Base-by-base conservation (phyloP, 164 flowering plant species). In the Liquidambar formosana region DNA sequence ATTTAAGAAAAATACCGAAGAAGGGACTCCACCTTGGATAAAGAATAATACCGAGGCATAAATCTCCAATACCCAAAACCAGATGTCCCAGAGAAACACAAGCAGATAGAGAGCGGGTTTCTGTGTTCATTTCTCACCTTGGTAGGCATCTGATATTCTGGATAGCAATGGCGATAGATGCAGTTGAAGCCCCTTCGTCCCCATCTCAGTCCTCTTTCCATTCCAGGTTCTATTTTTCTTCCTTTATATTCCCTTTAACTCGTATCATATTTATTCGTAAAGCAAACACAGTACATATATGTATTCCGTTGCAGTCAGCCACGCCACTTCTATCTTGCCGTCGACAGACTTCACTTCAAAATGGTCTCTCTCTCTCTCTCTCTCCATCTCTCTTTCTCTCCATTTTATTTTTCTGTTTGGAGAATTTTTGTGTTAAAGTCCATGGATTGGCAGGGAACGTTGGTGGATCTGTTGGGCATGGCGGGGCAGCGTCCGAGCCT, bases 281-380 rank as follows among this genome's bases (percentile, higher is more conserved):
- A 2, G 41, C 41, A 33, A 33, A 33, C 41, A 2, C 54, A 41
- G 9, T 26, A 16, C 1, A 45, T 14, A 16, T 26, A 16, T n/a
- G n/a, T 22, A 23, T 22, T 1, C 60, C 41, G 10, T 46, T 61
- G 70, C 90, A 89, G 92, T 64, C 89, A 88, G 62, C 72, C 78
- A 8, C 97, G 88, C 70, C 98, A 93, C 69, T 93, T 88, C 82
- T 92, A 96, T 70, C 72, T 96, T 15, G 98, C 98, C 53, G 98
- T 96, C 15, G 98, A 96, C 73, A 79, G 99, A 48, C 79, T 81
- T 68, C 92, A 82, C 43, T 91, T 88, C 88, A 91, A 90, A 74
- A 89, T 89, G 96, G 99, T 84, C 41, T 33, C 41, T 33, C 41
- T 33, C 41, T 33, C 41, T 33, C 41, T 33, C 41, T 33, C 41